Percentiles rank a stretch among this genome's conserved stretches.
These are phyloP conservation scores for Fallopia convolvulus DNA, from an alignment of 148 eudicot genomes.

Conservation along the genomic window DNA sequence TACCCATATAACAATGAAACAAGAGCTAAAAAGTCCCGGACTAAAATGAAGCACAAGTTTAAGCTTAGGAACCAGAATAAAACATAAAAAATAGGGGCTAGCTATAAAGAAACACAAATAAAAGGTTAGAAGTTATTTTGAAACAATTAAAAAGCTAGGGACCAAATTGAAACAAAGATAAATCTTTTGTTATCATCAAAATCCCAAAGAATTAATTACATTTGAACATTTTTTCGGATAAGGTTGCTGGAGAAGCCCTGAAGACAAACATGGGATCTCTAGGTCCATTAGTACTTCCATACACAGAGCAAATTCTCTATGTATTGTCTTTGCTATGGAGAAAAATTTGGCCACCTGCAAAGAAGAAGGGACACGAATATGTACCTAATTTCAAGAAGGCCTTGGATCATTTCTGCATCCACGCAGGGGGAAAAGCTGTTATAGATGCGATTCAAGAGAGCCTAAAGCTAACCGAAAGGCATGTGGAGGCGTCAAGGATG, in stretches of 20 bases:
- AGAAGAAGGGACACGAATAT: slow-evolving; percentile 18
- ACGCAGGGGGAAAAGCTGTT: slow-evolving; percentile 44
- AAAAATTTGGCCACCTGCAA: slow-evolving; percentile 15
- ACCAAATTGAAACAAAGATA: too few relatives aligned
- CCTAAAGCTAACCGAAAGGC: slow-evolving; percentile 21
- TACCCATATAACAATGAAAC: too few relatives aligned
- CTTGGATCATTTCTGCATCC: slow-evolving; percentile 37
- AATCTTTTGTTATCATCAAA: too few relatives aligned
- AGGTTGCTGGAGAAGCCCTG: slow-evolving; percentile 40
- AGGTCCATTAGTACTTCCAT: slow-evolving; percentile 35
- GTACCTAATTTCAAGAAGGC: slow-evolving; percentile 36
- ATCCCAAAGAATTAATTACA: background rate
- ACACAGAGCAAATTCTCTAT: slow-evolving; percentile 32
- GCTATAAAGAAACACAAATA: too few relatives aligned
- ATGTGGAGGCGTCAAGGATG: slow-evolving; percentile 40
- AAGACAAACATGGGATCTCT: slow-evolving; percentile 33
- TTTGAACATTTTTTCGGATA: background rate
- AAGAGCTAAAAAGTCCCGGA: too few relatives aligned
- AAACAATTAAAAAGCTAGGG: too few relatives aligned
- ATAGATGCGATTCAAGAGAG: slow-evolving; percentile 25
- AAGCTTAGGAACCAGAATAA: too few relatives aligned
- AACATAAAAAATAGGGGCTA: too few relatives aligned
- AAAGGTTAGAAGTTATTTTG: too few relatives aligned
- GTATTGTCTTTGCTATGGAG: slow-evolving; percentile 13
- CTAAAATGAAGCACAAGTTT: too few relatives aligned